Conservation (phyloP, 495 filamentous ascomycete genomes). For the Tuber aestivum region DNA sequence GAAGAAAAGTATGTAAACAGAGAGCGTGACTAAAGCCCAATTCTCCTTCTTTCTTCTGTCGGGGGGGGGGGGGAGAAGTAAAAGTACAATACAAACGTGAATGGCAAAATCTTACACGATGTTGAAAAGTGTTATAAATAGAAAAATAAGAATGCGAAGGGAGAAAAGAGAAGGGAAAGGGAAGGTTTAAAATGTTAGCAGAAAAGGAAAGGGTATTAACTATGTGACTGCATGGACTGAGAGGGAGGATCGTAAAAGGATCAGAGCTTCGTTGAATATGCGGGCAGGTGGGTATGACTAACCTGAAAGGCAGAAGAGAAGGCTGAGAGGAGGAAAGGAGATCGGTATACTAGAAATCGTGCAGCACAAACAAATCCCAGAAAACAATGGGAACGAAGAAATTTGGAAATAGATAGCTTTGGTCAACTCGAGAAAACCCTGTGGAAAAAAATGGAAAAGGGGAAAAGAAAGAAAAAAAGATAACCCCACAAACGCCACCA, state of each 20-base stretch:
- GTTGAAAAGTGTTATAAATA: neutral
- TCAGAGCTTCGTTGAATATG: neutral
- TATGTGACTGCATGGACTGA: neutral
- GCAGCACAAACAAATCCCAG: slow-evolving; percentile 28
- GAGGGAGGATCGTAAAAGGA: slow-evolving; percentile 11
- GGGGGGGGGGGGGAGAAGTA: neutral
- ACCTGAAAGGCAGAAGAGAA: neutral
- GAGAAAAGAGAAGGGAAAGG: slow-evolving; percentile 8
- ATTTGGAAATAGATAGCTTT: slow-evolving; percentile 27
- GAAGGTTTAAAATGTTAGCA: neutral
- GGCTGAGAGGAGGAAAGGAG: neutral
- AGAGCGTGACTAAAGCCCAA: slow-evolving; percentile 6
- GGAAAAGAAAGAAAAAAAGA: slow-evolving; percentile 27
- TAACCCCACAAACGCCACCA: slow-evolving; percentile 38
- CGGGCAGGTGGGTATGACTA: neutral
- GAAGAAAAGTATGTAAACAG: slow-evolving; percentile 31
- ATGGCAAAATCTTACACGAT: neutral
- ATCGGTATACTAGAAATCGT: neutral
- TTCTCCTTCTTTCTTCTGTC: neutral
- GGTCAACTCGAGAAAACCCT: slow-evolving; percentile 11
- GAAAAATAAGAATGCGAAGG: neutral
- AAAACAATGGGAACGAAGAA: slow-evolving; percentile 34
- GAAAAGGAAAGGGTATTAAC: neutral
- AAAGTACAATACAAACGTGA: slow-evolving; percentile 1
- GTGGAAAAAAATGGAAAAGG: slow-evolving; percentile 18